phyloP scores from a whole-genome alignment of 2,329 filamentous ascomycete genomes.

The Drechslera avenae region DNA sequence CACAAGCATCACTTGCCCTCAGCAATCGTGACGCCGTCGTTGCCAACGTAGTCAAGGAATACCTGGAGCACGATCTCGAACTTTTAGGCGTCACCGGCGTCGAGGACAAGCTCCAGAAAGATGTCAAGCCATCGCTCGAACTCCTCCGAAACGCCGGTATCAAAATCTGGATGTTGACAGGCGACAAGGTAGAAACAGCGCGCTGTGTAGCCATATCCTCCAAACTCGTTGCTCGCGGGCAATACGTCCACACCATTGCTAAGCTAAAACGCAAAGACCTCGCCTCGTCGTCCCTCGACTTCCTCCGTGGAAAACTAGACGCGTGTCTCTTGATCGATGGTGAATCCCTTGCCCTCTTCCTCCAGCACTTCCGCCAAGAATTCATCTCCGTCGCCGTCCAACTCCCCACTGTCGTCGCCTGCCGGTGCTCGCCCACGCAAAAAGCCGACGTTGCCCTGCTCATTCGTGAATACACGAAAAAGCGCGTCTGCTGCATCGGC shows the following conservation, averaged over 20 bases:
- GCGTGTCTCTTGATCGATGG: conserved; percentile 95
- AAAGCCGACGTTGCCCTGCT: conserved; percentile 92
- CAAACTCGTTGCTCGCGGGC: conserved; percentile 89
- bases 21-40: conserved; percentile 80
- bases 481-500: conserved; percentile 95
- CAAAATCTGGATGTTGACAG: conserved; percentile 99
- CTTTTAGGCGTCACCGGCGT: conserved; percentile 97
- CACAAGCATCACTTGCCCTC: conserved; percentile 80
- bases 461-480: conserved; percentile 89
- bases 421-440: conserved; percentile 94
- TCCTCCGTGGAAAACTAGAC: conserved; percentile 80
- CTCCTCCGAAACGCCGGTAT: conserved; percentile 95
- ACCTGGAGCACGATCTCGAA: conserved; percentile 87
- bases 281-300: conserved; percentile 86
- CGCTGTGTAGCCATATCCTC: conserved; percentile 94
- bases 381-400: conserved; percentile 89
- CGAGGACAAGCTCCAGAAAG: conserved; percentile 92
- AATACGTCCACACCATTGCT: conserved; percentile 92
- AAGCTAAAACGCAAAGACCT: conserved; percentile 83
- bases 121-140: conserved; percentile 94
- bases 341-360: conserved; percentile 82
- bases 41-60: conserved; percentile 76
- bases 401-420: conserved; percentile 91
- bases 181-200: conserved; percentile 97
- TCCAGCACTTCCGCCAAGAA: conserved; percentile 78